Percentiles rank a stretch among this genome's conserved stretches.
These are phyloP conservation scores for Galeopsis tetrahit DNA, from an alignment of 257 asterid genomes.

Conservation along the genomic window DNA sequence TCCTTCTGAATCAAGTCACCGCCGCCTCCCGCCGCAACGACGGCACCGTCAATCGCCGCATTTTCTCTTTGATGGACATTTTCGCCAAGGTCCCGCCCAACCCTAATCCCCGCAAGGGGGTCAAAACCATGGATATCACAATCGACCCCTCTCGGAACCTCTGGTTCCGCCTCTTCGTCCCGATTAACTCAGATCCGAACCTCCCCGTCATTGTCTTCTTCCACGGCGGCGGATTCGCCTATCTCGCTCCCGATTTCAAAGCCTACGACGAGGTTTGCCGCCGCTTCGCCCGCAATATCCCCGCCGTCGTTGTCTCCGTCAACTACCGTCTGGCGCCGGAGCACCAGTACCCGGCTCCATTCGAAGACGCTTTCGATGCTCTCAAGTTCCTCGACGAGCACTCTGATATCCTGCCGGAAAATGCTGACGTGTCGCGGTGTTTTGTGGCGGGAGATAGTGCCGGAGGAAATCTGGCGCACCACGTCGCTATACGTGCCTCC, in stretches of 20 bases:
- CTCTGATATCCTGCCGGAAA: slow-evolving; percentile 49
- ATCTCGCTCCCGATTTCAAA: slow-evolving; percentile 52
- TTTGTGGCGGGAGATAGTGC: slow-evolving; percentile 88
- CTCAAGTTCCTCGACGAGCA: slow-evolving; percentile 54
- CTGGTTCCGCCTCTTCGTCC: slow-evolving; percentile 79
- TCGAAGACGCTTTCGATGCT: slow-evolving; percentile 71
- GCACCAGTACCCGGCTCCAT: slow-evolving; percentile 68
- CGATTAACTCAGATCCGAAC: slow-evolving; percentile 25
- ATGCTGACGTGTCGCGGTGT: slow-evolving; percentile 64
- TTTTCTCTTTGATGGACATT: slow-evolving; percentile 39
- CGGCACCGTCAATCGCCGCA: slow-evolving; percentile 79
- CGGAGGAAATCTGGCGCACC: slow-evolving; percentile 80
- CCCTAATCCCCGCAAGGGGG: slow-evolving; percentile 58
- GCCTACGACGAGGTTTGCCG: slow-evolving; percentile 72
- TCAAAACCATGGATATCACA: slow-evolving; percentile 56
- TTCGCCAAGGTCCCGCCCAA: slow-evolving; percentile 38
- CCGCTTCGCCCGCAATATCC: slow-evolving; percentile 57
- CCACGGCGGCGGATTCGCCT: slow-evolving; percentile 87
- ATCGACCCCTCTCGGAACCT: slow-evolving; percentile 66
- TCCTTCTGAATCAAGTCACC: slow-evolving; percentile 41
- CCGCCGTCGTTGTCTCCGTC: slow-evolving; percentile 70
- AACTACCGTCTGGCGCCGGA: slow-evolving; percentile 79
- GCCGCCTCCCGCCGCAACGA: slow-evolving; percentile 51
- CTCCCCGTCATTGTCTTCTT: slow-evolving; percentile 72
- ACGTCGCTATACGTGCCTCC: slow-evolving; percentile 60